A percentile compares a stretch with the other conserved stretches of the same genome.
Evolutionary conservation across 2,329 filamentous ascomycete species (phyloP).

Genomic region (Claviceps arundinis): DNA sequence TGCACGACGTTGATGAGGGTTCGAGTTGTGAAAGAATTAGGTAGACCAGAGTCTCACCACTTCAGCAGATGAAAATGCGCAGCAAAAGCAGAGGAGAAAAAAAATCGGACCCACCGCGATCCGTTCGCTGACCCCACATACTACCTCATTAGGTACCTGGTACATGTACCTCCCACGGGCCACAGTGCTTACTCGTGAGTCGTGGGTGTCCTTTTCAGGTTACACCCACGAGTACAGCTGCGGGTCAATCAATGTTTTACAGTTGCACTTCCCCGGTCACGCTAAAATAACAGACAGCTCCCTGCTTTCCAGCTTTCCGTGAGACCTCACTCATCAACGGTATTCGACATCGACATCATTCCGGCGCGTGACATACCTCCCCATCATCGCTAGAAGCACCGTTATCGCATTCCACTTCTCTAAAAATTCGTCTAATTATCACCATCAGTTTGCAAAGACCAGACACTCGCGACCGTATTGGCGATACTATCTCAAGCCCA

Average conservation of each 20-base stretch:
- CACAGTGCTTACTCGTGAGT: no score
- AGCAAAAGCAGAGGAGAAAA: not conserved
- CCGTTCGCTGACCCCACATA: not conserved
- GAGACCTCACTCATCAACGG: slow-evolving; percentile 3
- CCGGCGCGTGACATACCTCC: not conserved
- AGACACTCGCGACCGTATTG: not conserved
- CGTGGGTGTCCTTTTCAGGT: no score
- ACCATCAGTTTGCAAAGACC: not conserved
- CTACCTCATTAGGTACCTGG: no score
- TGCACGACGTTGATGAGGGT: not conserved
- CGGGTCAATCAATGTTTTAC: not conserved
- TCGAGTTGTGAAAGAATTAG: not conserved
- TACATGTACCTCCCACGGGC: no score
- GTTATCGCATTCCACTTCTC: not conserved
- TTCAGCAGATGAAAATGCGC: not conserved
- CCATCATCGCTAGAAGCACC: not conserved
- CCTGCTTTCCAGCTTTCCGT: not conserved
- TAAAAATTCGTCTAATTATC: not conserved
- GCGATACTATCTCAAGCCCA: not conserved
- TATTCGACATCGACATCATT: not conserved
- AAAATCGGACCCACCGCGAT: not conserved
- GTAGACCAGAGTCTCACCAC: not conserved
- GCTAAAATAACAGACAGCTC: not conserved
- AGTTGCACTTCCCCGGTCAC: not conserved
- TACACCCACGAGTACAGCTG: not conserved